Conservation (phyloP, 2,329 filamentous ascomycete genomes). For the Leptographium galeiforme region DNA sequence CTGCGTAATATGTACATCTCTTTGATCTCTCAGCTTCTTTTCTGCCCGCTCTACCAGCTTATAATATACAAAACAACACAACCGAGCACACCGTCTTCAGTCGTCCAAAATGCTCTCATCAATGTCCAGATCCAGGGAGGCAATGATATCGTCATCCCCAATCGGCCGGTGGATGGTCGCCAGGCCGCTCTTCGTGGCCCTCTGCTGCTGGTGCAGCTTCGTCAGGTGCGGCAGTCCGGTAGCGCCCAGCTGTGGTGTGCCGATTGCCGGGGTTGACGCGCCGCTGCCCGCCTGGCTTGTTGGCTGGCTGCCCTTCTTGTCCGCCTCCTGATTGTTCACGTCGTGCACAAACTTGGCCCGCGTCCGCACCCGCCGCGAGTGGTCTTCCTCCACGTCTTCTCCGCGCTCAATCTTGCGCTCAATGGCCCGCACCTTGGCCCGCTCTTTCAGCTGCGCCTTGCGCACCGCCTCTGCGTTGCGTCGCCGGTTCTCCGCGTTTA, state of each 20-base stretch:
- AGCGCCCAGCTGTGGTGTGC: conserved; percentile 33
- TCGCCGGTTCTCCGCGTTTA: conserved; percentile 75
- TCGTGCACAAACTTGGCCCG: conserved; percentile 56
- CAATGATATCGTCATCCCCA: conserved; percentile 88
- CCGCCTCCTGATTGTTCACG: conserved; percentile 34
- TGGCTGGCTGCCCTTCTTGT: conserved; percentile 34
- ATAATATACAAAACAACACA: background rate
- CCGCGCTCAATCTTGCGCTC: conserved; percentile 50
- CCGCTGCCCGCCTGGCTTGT: conserved; percentile 23
- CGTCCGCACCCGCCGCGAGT: conserved; percentile 49
- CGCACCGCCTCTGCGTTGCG: conserved; percentile 83
- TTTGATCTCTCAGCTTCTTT: background rate
- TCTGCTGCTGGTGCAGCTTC: conserved; percentile 31
- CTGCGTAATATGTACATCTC: too few relatives aligned
- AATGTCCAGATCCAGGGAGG: conserved; percentile 75
- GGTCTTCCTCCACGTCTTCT: conserved; percentile 45
- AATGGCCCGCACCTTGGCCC: conserved; percentile 45
- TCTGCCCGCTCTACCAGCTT: background rate
- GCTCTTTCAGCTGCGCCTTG: conserved; percentile 75
- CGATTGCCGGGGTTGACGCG: conserved; percentile 33
- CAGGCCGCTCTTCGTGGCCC: conserved; percentile 43
- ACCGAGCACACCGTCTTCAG: background rate
- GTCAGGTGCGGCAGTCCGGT: conserved; percentile 36
- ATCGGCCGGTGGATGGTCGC: conserved; percentile 64
- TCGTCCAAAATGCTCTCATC: conserved; percentile 59